These are phyloP conservation scores for Blastocystis sp. DNA, from an alignment of 352 stramenopile genomes.

Conservation along the genomic window DNA sequence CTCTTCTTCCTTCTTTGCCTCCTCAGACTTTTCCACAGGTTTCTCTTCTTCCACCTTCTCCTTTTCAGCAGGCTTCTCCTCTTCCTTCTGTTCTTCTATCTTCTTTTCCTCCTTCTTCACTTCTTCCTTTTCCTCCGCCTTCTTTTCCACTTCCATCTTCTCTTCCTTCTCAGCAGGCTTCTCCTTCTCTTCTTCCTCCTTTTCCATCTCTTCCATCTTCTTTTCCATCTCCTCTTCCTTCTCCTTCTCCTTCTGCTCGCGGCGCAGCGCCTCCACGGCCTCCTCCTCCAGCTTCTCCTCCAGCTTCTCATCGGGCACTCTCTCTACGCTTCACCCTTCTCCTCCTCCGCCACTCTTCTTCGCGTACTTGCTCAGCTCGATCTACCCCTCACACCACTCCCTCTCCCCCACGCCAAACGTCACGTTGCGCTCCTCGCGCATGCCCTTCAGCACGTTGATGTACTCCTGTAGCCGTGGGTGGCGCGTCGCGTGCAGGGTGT, in stretches of 20 bases:
- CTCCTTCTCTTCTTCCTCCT: neutral
- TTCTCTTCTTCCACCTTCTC: neutral
- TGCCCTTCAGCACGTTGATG: slow-evolving; percentile 3
- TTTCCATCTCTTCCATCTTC: neutral
- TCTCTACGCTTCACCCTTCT: neutral
- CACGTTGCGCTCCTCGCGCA: slow-evolving; percentile 19
- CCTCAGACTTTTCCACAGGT: neutral
- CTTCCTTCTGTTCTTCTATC: neutral
- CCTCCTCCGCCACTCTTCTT: slow-evolving; percentile 21
- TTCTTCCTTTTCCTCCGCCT: neutral
- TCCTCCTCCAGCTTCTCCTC: neutral
- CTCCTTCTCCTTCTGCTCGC: neutral
- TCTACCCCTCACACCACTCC: slow-evolving; percentile 6
- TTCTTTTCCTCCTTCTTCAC: neutral
- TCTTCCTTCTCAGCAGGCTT: neutral
- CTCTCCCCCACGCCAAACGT: slow-evolving; percentile 51
- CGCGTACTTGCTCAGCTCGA: slow-evolving; percentile 48
- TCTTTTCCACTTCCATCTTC: neutral
- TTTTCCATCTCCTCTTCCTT: neutral
- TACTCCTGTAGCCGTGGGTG: neutral
- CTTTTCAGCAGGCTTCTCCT: neutral
- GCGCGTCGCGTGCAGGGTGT: neutral
- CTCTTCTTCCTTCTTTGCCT: neutral
- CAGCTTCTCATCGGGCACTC: neutral
- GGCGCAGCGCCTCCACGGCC: neutral